A percentile compares a stretch with the other conserved stretches of the same genome.
Conservation (phyloP, 1,284 basidiomycete species). For the Peniophora sp. region DNA sequence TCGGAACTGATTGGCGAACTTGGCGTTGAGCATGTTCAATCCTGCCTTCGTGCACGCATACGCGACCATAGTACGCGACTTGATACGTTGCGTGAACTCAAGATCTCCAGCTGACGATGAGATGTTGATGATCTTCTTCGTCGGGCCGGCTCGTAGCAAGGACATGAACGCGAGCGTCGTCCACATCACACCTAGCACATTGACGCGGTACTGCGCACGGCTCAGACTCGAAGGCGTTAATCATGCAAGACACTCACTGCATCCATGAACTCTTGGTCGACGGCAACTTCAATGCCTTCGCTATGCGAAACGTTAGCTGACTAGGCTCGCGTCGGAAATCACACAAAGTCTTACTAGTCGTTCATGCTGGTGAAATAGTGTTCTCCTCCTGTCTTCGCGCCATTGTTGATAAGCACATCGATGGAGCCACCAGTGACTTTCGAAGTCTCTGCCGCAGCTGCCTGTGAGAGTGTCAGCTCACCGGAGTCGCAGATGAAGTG, state of each 20-base stretch:
- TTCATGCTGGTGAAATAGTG: conserved; percentile 9
- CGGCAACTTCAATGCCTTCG: conserved; percentile 5
- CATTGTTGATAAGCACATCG: conserved; percentile 29
- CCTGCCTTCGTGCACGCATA: conserved; percentile 31
- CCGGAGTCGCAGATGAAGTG: not conserved
- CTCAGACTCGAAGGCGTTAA: not conserved
- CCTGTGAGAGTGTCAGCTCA: conserved; percentile 2
- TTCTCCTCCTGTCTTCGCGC: conserved; percentile 8
- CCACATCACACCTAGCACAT: conserved; percentile 29
- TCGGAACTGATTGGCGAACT: conserved; percentile 23
- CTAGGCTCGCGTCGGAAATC: not conserved
- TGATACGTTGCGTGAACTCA: conserved; percentile 16
- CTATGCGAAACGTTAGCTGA: not conserved
- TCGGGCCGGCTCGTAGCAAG: conserved; percentile 24
- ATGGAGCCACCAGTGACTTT: conserved; percentile 22
- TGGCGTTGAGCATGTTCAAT: conserved; percentile 28
- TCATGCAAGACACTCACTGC: conserved; percentile 9
- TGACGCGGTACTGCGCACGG: conserved; percentile 21
- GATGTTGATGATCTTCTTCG: conserved; percentile 30
- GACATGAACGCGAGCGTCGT: conserved; percentile 31
- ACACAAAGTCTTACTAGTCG: not conserved
- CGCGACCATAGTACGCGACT: conserved; percentile 10
- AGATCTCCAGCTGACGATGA: conserved; percentile 22
- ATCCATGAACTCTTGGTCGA: conserved; percentile 16
- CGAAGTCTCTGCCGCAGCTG: conserved; percentile 15